These are phyloP conservation scores for Penicillium sp. DNA, from an alignment of 2,329 filamentous ascomycete genomes.

Conservation along the genomic window DNA sequence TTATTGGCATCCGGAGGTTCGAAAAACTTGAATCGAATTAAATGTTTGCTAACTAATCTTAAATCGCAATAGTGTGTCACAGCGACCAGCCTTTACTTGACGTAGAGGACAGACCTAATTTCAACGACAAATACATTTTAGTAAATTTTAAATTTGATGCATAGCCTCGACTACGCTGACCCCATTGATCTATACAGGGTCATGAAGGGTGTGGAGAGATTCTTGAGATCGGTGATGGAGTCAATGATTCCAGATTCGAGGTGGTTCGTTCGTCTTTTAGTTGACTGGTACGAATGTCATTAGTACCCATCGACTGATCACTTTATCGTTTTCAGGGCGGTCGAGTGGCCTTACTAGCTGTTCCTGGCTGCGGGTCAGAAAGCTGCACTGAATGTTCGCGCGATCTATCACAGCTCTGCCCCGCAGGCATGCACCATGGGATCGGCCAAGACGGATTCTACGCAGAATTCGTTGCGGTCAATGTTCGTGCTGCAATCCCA, in stretches of 20 bases:
- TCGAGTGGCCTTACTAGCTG: not conserved
- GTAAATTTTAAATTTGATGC: not conserved
- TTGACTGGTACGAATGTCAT: not conserved
- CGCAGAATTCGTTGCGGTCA: conserved; percentile 43
- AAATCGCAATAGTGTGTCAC: not conserved
- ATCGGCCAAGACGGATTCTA: conserved; percentile 52
- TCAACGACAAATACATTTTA: not conserved
- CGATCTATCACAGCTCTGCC: conserved; percentile 38
- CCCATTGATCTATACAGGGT: not conserved
- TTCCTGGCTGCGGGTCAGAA: conserved; percentile 31
- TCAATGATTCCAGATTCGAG: not conserved
- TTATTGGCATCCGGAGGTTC: not conserved
- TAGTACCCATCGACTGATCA: not conserved
- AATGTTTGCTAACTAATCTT: not conserved
- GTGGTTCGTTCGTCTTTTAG: not conserved
- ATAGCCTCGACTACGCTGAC: not conserved
- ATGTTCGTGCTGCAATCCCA: conserved; percentile 28
- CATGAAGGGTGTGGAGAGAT: conserved; percentile 2
- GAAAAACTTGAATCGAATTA: not conserved
- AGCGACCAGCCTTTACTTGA: conserved; percentile 1
- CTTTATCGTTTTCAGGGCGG: not conserved
- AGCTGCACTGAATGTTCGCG: conserved; percentile 46
- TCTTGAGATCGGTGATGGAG: not conserved
- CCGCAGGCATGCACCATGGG: conserved; percentile 43
- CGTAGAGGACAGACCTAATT: not conserved